A percentile compares a stretch with the other conserved stretches of the same genome.
Conservation (phyloP, 805 yeast species). For the Metschnikowia vanudenii region DNA sequence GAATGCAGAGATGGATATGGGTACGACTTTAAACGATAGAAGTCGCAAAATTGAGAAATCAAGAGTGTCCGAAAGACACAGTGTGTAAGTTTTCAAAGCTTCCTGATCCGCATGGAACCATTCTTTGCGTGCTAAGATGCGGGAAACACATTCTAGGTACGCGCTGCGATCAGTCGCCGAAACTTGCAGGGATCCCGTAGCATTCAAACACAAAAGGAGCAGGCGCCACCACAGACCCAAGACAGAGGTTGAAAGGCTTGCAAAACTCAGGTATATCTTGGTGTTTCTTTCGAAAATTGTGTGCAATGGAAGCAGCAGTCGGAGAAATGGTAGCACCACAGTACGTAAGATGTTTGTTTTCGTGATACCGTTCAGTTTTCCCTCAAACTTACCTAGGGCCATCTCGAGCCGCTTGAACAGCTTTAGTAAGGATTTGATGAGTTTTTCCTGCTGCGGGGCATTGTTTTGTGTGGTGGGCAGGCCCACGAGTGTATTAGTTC, state of each 20-base stretch:
- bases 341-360: conserved; percentile 45
- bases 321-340: conserved; percentile 33
- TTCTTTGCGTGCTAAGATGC: conserved; percentile 47
- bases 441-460: conserved; percentile 9
- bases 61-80: conserved; percentile 49
- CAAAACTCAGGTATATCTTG: conserved; percentile 32
- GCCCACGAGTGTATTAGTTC: not conserved
- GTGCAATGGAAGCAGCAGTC: conserved; percentile 22
- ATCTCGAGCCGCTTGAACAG: conserved; percentile 41
- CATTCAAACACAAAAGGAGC: conserved; percentile 27
- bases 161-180: conserved; percentile 50
- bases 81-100: conserved; percentile 26
- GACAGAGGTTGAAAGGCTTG: conserved; percentile 31
- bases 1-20: conserved; percentile 61
- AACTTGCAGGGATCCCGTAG: conserved; percentile 25
- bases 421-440: conserved; percentile 15
- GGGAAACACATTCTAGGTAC: conserved; percentile 52
- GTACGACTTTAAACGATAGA: conserved; percentile 45
- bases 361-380: conserved; percentile 21
- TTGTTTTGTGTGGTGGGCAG: not conserved
- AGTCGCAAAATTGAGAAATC: conserved; percentile 50
- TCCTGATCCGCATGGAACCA: conserved; percentile 39
- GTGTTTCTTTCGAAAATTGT: conserved; percentile 20
- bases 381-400: conserved; percentile 42
- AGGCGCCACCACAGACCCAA: conserved; percentile 55